Evolutionary conservation across 2,329 filamentous ascomycete species (phyloP), one percentile per base, ranked within the genome.

Genomic region (Lecanosticta acicola): DNA sequence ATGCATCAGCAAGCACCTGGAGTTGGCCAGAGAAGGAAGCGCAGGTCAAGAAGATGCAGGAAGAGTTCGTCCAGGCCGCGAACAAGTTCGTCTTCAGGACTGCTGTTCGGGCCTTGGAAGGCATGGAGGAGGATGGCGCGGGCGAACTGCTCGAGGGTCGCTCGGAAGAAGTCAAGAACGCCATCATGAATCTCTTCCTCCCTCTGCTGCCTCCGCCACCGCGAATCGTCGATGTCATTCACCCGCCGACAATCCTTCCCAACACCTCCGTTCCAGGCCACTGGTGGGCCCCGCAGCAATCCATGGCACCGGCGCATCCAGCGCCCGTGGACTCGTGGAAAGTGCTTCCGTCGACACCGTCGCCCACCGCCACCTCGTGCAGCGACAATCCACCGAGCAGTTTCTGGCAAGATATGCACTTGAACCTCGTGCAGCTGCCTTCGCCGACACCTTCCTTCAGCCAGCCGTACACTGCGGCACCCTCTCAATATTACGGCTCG

Each of bases 11-110:
- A 60, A 87, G 78, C 68, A 94, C 88, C 41, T 94, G 89, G 75
- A 83, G 87, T 69, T 98, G 93, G 93, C 83, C 89, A 33, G 91
- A 96, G 70, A 97, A 97, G 78, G 90, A 96, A 62, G 78, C 85
- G 59, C 91, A 97, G 66, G 79, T 94, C 72, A 96, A 94, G 81
- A 96, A 95, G 75, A 77, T 97, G 60, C 93, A 97, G 67, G 88
- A 96, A 50, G 89, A 95, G 63, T 97, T 96, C 64, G 79, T 97
- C 55, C 91, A 97, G 72, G 87, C 90, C 56, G 84, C 91, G 73
- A 98, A 98, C 80, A 91, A 85, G 71, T 98, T 94, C 64, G 91
- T 98, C 63, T 98, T 86, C 72, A 84, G 89, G 63, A 90, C 91
- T 13, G 82, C 87, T 61, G 89, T 87, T 55, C 83, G 84, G 51